Conservation (phyloP, 306 rosid species). For the Sicyos baderoa region DNA sequence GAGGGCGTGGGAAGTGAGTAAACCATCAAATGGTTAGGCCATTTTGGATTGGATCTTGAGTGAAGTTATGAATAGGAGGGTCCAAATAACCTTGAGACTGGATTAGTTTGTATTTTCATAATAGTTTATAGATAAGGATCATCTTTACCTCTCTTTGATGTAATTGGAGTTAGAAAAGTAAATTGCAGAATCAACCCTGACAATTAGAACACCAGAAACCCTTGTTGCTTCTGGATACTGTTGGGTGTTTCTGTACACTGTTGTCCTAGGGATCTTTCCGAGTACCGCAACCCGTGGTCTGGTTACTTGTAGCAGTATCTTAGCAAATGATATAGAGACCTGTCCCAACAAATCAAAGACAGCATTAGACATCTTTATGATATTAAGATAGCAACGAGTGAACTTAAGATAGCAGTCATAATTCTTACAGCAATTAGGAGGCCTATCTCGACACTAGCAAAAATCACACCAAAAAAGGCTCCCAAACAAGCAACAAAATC, state of each 20-base stretch:
- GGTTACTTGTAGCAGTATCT: slow-evolving; percentile 87
- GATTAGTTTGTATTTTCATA: no score
- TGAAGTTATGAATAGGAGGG: no score
- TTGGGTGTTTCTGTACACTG: slow-evolving; percentile 74
- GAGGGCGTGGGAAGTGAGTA: no score
- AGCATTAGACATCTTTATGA: slow-evolving; percentile 7
- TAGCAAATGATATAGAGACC: slow-evolving; percentile 89
- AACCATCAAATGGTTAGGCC: no score
- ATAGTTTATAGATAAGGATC: not conserved
- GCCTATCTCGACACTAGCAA: slow-evolving; percentile 67
- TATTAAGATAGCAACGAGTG: slow-evolving; percentile 1
- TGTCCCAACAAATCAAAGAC: slow-evolving; percentile 23
- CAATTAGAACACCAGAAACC: slow-evolving; percentile 67
- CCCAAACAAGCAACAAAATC: slow-evolving; percentile 95
- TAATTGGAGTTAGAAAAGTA: slow-evolving; percentile 93
- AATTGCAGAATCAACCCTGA: slow-evolving; percentile 87
- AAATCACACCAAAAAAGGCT: slow-evolving; percentile 90
- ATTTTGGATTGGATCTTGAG: no score
- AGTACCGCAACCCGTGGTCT: slow-evolving; percentile 83
- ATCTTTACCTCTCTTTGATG: slow-evolving; percentile 70
- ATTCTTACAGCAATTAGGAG: slow-evolving; percentile 74
- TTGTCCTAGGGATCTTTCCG: slow-evolving; percentile 77
- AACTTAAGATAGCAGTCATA: not conserved
- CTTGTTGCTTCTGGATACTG: slow-evolving; percentile 84
- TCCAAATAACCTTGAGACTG: no score